These are phyloP conservation scores for Aspergillus texensis DNA, from an alignment of 2,329 filamentous ascomycete species.

Conservation along the genomic window DNA sequence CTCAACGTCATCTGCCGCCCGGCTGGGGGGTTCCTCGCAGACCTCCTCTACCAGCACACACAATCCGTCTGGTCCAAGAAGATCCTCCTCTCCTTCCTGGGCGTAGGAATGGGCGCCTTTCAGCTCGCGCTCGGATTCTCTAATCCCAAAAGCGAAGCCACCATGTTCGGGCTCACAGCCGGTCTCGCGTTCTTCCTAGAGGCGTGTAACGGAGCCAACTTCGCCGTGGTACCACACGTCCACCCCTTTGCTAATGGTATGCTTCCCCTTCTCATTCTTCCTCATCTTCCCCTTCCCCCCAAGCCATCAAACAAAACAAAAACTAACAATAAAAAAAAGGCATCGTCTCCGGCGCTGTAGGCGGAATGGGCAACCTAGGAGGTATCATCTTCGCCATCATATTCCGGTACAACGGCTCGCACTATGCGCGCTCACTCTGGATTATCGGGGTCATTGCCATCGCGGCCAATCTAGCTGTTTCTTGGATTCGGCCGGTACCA, in stretches of 20 bases:
- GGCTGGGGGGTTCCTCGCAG: conserved; percentile 54
- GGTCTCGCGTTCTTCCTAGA: conserved; percentile 81
- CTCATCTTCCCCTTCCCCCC: too few species aligned
- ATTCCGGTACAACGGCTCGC: conserved; percentile 71
- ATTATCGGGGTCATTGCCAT: conserved; percentile 79
- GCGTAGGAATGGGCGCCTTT: conserved; percentile 60
- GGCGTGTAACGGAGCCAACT: conserved; percentile 83
- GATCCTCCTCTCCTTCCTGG: conserved; percentile 59
- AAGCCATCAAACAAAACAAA: neutral
- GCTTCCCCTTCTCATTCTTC: conserved; percentile 7
- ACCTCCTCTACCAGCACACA: conserved; percentile 57
- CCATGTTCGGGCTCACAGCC: conserved; percentile 76
- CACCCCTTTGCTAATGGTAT: conserved; percentile 78
- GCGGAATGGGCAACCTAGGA: conserved; percentile 80
- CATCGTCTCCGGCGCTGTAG: conserved; percentile 74
- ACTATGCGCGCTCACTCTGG: conserved; percentile 75
- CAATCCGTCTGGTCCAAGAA: conserved; percentile 66
- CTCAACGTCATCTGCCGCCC: conserved; percentile 54
- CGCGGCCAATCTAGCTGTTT: conserved; percentile 66
- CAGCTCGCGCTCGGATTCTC: conserved; percentile 65
- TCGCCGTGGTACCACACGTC: conserved; percentile 83
- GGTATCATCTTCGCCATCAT: conserved; percentile 83
- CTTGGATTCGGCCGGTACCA: conserved; percentile 63
- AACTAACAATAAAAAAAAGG: conserved; percentile 30
- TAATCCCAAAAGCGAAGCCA: conserved; percentile 62